Base-by-base conservation (phyloP, 192 early-diverging fungal species). In the Thoreauomyces humboldtii region DNA sequence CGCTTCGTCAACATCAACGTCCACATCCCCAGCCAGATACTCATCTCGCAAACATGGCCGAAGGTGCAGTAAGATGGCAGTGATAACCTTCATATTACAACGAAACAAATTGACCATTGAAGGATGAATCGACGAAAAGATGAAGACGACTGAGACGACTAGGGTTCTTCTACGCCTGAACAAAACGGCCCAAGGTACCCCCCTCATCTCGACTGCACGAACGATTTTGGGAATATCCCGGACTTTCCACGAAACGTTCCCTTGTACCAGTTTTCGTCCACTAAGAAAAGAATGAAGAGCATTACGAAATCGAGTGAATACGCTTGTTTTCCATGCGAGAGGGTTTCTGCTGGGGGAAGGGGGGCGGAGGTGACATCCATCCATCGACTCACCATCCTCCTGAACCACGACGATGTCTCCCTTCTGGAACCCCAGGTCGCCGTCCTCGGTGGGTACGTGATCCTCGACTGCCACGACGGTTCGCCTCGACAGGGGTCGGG, bases 31-130 rank as follows among this genome's bases (percentile, higher is more conserved):
- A 6, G 81, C 72, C 2, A 92, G 73, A 76, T 86, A 91, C 29
- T 91, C 87, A 63, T 92, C 90, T 14, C 73, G 63, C 27, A 91
- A 60, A 59, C 75, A 77, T 0, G 88, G 86, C 1, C 77, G 69
- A 50, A 89, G 75, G 29, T 79, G 77, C 36, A 88, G 57, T 61
- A 84, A 92, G 33, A 92, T 91, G 0, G 81, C 72, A 21, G 91
- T 90, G 25, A 93, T 87, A 2, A 88, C 78, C 56, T 86, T 88
- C 89, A 92, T 91, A 63, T 92, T 92, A 43, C 69, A n/a, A n/a
- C n/a, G n/a, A n/a, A n/a, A n/a, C n/a, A n/a, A n/a, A n/a, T n/a
- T n/a, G n/a, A n/a, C n/a, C n/a, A n/a, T n/a, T n/a, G n/a, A n/a
- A n/a, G n/a, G n/a, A n/a, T n/a, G n/a, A n/a, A n/a, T n/a, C n/a